Base-by-base conservation (phyloP, 768 basidiomycete genomes). In the Pleurotus platypus region DNA sequence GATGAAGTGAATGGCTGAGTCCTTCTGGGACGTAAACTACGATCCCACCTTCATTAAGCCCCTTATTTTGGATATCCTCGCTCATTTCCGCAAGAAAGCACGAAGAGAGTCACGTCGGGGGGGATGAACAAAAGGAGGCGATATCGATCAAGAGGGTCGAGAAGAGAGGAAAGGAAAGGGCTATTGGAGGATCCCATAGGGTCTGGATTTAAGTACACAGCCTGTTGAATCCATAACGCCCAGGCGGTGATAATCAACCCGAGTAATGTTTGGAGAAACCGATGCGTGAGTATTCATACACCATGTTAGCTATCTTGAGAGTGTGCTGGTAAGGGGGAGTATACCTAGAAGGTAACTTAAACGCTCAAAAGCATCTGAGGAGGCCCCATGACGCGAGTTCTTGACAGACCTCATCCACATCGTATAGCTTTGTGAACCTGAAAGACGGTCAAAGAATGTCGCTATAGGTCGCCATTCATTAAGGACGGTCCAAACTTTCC, bases 1-100 rank as follows among this genome's bases (percentile, higher is more conserved):
- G 11, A 7, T 13, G 43, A 11, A 15, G 18, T 48, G 46, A 26
- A 6, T 20, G 16, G 15, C 12, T 50, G 12, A 13, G 30, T 48
- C n/a, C 16, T 7, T 42, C 51, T 40, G 6, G 37, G 51, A 53
- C 22, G 51, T 54, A 54, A n/a, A 8, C 15, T 18, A 40, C 15
- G n/a, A 35, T 54, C 51, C 51, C 51, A 54, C 51, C 51, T 54
- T 54, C 51, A 54, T 54, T 35, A 35, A 8, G 3, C 39, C 11
- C 9, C 38, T 37, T 0, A 3, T 2, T n/a, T n/a, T 39, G 35
- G 18, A 20, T 7, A n/a, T 16, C 5, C 15, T 40, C 51, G 12
- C 13, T 45, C 38, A 54, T 54, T 15, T 40, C 22, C 38, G 13
- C 24, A 22, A 27, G 37, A 38, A 53, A 16, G 37, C 9, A 39